Evolutionary conservation across 1,139 yeast genomes (phyloP), one percentile per base, ranked within the genome.

Genomic region (Candida neerlandica): DNA sequence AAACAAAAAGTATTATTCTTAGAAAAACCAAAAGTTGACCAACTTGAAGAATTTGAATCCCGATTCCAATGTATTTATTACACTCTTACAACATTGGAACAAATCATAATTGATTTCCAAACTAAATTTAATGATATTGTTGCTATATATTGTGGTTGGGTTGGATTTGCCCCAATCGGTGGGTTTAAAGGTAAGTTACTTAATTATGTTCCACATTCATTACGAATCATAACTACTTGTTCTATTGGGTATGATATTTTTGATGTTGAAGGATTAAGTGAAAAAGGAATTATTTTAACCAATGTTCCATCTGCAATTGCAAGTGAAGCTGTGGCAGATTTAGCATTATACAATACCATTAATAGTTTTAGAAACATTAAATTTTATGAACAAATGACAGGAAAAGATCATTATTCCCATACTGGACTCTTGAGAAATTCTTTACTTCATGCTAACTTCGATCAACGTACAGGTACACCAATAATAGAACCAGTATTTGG

Each of bases 271-370:
- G 69, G 62, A 10, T 58, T 73, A 69, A 58, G 61, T 14, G 66
- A 69, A 23, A 71, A 70, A 46, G 78, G 77, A n/a, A 79, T 88
- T 35, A 59, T 69, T 4, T 71, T 88, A 50, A 82, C 89, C 55
- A 85, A 89, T 63, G 84, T 83, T 16, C 90, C 91, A 0, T 78
- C 86, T 4, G 68, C 75, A 41, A 82, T 71, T 21, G 78, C 89
- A 0, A 80, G 86, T 3, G 80, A 74, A 45, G 88, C 89, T 11
- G 96, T 89, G n/a, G 90, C 95, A 1, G 96, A 89, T 58, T 66
- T 84, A 52, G 95, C 85, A 0, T 67, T 87, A 44, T 79, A 75
- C 59, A 75, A 85, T 57, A 69, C 89, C 0, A 65, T 88, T 52
- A 73, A 81, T 35, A 78, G 85, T 30, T 86, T 85, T 67, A 74